phyloP scores from a whole-genome alignment of 257 asterid genomes.

The Lavandula angustifolia region DNA sequence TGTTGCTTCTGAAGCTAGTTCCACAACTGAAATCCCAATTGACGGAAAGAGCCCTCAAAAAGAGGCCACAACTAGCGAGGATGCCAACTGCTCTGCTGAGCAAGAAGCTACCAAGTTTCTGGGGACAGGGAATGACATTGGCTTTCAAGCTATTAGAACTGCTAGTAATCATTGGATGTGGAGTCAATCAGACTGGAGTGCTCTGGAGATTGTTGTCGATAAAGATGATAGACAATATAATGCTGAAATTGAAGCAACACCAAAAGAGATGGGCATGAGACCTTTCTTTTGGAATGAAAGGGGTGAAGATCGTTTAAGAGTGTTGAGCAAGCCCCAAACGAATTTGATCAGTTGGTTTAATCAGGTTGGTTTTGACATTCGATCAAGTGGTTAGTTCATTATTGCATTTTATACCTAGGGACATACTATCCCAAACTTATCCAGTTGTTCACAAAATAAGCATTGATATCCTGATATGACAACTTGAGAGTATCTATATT shows the following conservation, averaged over 20 bases:
- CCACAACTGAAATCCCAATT: conserved; percentile 32
- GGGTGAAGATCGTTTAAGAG: conserved; percentile 37
- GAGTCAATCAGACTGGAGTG: conserved; percentile 38
- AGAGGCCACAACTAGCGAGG: conserved; percentile 25
- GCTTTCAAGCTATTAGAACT: no score
- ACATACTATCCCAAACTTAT: not conserved
- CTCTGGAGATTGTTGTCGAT: conserved; percentile 65
- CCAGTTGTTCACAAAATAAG: not conserved
- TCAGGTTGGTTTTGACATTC: conserved; percentile 45
- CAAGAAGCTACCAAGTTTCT: no score
- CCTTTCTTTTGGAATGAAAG: conserved; percentile 43
- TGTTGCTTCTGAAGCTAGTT: conserved; percentile 29
- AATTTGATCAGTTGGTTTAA: conserved; percentile 52
- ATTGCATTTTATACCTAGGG: not conserved
- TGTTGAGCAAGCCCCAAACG: conserved; percentile 31
- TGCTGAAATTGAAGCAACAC: conserved; percentile 46
- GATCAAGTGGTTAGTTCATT: not conserved
- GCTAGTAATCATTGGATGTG: conserved; percentile 40
- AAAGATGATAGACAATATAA: conserved; percentile 37
- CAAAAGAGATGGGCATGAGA: conserved; percentile 58
- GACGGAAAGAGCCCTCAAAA: conserved; percentile 32
- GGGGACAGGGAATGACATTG: no score
- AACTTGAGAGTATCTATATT: not conserved
- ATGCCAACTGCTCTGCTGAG: conserved; percentile 27
- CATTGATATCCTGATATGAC: not conserved